phyloP scores from a whole-genome alignment of 257 asterid species.

The Penstemon barbatus region DNA sequence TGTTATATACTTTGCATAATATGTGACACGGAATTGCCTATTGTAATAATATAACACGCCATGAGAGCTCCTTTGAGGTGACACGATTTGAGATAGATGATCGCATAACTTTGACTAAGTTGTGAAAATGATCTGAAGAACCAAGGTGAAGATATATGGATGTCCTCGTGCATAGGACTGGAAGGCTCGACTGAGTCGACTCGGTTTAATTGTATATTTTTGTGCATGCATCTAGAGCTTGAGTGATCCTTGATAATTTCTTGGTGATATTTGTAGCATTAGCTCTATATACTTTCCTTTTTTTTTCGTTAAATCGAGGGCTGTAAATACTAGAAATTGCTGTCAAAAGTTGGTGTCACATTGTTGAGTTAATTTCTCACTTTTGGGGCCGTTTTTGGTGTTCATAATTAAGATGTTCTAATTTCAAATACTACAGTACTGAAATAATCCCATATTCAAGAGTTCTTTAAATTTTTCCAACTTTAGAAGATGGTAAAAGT shows the following conservation, averaged over 20 bases:
- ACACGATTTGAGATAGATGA: slow-evolving; percentile 28
- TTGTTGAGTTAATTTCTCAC: no score
- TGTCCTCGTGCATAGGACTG: slow-evolving; percentile 17
- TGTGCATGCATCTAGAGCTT: slow-evolving; percentile 14
- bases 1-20: neutral
- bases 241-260: neutral
- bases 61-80: slow-evolving; percentile 4
- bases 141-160: slow-evolving; percentile 27
- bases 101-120: slow-evolving; percentile 22
- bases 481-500: no score
- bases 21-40: neutral
- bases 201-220: neutral
- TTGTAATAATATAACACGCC: neutral
- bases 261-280: neutral
- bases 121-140: slow-evolving; percentile 36
- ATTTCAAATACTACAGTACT: no score
- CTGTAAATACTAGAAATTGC: no score
- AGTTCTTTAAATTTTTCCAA: no score
- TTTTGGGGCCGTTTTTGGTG: no score
- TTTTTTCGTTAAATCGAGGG: no score
- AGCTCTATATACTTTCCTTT: no score
- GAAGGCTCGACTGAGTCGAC: slow-evolving; percentile 16
- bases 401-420: no score
- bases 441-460: no score
- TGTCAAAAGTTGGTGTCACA: no score